A percentile compares a stretch with the other conserved stretches of the same genome.
Evolutionary conservation across 2,329 filamentous ascomycete genomes (phyloP).

Genomic region (Myriosclerotinia curreyana): DNA sequence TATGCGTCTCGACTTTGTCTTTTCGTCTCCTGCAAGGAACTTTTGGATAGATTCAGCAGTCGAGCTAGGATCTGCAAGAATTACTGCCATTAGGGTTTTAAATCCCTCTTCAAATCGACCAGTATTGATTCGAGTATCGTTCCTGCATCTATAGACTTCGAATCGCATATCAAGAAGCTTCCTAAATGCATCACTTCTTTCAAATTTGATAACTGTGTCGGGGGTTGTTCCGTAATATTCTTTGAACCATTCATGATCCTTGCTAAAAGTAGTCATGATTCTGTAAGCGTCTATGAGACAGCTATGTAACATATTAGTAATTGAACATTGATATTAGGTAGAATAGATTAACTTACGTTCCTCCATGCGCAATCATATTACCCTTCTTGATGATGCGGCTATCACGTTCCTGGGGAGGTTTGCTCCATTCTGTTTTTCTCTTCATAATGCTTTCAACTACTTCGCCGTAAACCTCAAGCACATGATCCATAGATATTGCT

Average conservation of each 20-base stretch:
- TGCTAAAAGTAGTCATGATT: neutral
- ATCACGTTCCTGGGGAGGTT: neutral
- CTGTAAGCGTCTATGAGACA: slow-evolving; percentile 1
- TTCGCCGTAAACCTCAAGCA: neutral
- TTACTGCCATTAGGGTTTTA: neutral
- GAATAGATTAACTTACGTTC: neutral
- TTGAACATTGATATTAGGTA: too few species aligned
- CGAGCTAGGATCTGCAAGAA: neutral
- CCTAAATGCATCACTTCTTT: neutral
- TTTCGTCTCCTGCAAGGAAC: neutral
- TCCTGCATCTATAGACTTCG: neutral
- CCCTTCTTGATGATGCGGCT: neutral
- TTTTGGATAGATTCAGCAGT: slow-evolving; percentile 3
- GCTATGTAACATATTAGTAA: neutral
- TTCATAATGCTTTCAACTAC: slow-evolving; percentile 2
- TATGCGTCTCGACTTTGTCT: neutral
- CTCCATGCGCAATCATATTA: slow-evolving; percentile 4
- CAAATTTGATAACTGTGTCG: neutral
- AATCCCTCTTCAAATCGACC: neutral
- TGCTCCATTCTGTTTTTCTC: slow-evolving; percentile 6
- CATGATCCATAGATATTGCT: neutral
- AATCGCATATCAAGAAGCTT: neutral
- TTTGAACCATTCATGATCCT: neutral
- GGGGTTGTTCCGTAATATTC: slow-evolving; percentile 1
- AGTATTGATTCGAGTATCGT: neutral